These are phyloP conservation scores for Mycena pura DNA, from an alignment of 768 basidiomycete genomes.

Conservation along the genomic window DNA sequence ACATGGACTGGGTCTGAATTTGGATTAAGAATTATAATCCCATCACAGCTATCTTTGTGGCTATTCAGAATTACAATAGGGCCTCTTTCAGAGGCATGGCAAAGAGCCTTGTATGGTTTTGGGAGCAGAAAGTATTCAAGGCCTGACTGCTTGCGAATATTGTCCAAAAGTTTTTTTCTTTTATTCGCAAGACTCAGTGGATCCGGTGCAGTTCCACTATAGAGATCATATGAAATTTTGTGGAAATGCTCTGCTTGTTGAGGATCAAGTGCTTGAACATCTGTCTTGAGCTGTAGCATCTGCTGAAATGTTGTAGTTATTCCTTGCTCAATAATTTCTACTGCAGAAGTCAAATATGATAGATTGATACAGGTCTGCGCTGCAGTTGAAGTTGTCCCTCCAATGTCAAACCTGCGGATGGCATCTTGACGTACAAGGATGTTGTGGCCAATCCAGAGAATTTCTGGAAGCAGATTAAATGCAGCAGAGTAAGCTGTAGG, in stretches of 20 bases:
- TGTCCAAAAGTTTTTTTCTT: not conserved
- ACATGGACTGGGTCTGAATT: not conserved
- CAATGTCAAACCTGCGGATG: not conserved
- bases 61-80: not conserved
- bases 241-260: not conserved
- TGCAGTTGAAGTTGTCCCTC: not conserved
- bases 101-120: not conserved
- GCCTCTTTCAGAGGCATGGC: not conserved
- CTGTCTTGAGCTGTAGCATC: not conserved
- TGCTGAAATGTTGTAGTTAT: not conserved
- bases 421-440: not conserved
- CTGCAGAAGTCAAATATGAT: not conserved
- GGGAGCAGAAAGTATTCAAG: not conserved
- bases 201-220: not conserved
- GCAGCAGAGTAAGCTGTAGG: not conserved
- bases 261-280: not conserved
- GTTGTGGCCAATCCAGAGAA: not conserved
- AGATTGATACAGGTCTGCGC: not conserved
- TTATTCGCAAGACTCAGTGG: not conserved
- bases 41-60: not conserved
- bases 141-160: not conserved
- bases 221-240: not conserved
- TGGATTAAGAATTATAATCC: not conserved
- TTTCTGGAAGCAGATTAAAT: not conserved
- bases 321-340: not conserved